Conservation (phyloP, 371 early-diverging fungal species). For the Mortierella sp. region DNA sequence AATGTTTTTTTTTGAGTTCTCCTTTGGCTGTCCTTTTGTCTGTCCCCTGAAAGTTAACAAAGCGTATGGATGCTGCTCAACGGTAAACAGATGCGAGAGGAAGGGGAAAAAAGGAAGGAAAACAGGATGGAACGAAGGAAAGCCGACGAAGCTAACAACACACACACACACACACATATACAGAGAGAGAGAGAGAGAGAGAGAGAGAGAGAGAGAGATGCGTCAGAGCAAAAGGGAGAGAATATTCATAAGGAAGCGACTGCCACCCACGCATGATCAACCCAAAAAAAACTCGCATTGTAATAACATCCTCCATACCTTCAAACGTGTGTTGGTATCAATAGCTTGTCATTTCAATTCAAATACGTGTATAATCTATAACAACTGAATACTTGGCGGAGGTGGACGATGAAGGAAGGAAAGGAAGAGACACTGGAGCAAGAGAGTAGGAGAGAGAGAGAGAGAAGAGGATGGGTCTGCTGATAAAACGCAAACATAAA, state of each 20-base stretch:
- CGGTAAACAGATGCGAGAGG: constrained; percentile 8
- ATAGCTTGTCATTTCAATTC: neutral
- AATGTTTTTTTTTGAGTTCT: neutral
- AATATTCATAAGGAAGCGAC: neutral
- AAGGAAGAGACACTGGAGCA: neutral
- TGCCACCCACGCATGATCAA: neutral
- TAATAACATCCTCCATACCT: neutral
- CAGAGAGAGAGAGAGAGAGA: neutral
- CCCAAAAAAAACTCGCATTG: neutral
- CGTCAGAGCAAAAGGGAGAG: no score
- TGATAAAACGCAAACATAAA: neutral
- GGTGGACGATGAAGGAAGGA: neutral
- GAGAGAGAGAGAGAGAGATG: neutral
- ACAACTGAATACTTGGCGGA: neutral
- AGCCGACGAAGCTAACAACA: neutral
- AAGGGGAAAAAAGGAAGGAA: neutral
- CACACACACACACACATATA: no score
- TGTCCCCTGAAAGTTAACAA: neutral
- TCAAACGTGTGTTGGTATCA: neutral
- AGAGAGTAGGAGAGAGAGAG: neutral
- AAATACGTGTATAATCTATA: neutral
- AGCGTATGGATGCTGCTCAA: neutral
- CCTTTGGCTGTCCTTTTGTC: neutral
- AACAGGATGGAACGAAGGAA: neutral
- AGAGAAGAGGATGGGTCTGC: neutral